Percentiles rank a stretch among this genome's conserved stretches.
Evolutionary conservation across 768 basidiomycete species (phyloP).

Genomic region (Mycena maculata): DNA sequence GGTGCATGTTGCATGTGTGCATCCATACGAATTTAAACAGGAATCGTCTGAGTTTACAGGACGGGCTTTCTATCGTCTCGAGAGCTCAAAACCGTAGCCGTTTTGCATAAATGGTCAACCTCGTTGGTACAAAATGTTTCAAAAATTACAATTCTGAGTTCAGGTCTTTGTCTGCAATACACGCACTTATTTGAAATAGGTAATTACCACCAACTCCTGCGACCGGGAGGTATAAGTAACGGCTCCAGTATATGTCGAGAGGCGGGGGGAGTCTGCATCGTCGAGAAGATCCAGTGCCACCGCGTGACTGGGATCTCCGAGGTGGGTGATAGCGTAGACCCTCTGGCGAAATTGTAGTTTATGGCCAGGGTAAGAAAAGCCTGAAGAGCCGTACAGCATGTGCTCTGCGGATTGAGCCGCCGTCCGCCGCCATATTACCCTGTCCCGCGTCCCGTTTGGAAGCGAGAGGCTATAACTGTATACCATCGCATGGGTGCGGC

Average conservation of each 20-base stretch:
- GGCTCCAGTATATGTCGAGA: constrained; percentile 24
- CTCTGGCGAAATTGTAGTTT: not conserved
- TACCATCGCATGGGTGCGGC: no score
- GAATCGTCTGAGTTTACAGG: no score
- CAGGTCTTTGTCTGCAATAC: no score
- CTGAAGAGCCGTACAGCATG: not conserved
- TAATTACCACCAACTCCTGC: no score
- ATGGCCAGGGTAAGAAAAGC: constrained; percentile 17
- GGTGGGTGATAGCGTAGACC: not conserved
- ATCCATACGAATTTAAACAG: no score
- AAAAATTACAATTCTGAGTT: no score
- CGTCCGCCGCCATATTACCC: not conserved
- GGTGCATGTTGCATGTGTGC: no score
- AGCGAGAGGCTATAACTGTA: constrained; percentile 11
- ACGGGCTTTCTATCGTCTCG: no score
- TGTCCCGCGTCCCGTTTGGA: not conserved
- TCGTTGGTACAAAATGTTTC: no score
- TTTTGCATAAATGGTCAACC: no score
- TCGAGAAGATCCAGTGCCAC: not conserved
- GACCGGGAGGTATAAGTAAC: no score
- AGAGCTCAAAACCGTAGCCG: no score
- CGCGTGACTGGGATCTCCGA: not conserved
- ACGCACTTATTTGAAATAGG: not conserved
- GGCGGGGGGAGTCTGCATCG: not conserved
- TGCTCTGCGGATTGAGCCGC: not conserved